Conservation (phyloP, 495 filamentous ascomycete species). For the Xylaria telfairii region DNA sequence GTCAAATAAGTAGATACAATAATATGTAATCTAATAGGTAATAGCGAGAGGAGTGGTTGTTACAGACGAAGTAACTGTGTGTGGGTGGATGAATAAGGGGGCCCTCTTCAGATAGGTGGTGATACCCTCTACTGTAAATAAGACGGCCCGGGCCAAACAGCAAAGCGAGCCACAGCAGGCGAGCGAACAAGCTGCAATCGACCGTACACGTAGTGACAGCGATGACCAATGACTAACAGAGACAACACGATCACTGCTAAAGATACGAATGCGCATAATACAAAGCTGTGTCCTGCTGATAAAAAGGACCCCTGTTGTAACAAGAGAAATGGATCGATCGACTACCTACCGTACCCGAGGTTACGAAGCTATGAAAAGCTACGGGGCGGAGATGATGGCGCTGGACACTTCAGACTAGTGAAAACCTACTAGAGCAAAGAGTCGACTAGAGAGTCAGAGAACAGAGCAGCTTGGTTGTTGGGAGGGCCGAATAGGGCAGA, state of each 20-base stretch:
- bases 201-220: background rate
- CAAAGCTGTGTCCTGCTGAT: slow-evolving; percentile 12
- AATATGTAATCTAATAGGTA: slow-evolving; percentile 24
- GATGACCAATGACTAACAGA: slow-evolving; percentile 2
- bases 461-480: background rate
- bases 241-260: background rate
- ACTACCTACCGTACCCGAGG: slow-evolving; percentile 3
- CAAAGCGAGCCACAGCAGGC: slow-evolving; percentile 7
- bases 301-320: slow-evolving; percentile 21
- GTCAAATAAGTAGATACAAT: slow-evolving; percentile 26
- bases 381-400: slow-evolving; percentile 9
- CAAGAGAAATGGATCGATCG: slow-evolving; percentile 9
- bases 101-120: slow-evolving; percentile 3
- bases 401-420: slow-evolving; percentile 8
- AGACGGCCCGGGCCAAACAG: background rate
- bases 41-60: slow-evolving; percentile 12
- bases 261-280: slow-evolving; percentile 6
- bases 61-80: slow-evolving; percentile 20
- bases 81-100: slow-evolving; percentile 21
- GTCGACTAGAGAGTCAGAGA: slow-evolving; percentile 3
- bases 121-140: slow-evolving; percentile 21
- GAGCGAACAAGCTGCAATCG: slow-evolving; percentile 2
- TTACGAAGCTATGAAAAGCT: slow-evolving; percentile 12
- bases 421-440: slow-evolving; percentile 1
- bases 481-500: slow-evolving; percentile 20